A percentile compares a stretch with the other conserved stretches of the same genome.
Evolutionary conservation across 83 land plant species (phyloP).

Genomic region (Thuja plicata): DNA sequence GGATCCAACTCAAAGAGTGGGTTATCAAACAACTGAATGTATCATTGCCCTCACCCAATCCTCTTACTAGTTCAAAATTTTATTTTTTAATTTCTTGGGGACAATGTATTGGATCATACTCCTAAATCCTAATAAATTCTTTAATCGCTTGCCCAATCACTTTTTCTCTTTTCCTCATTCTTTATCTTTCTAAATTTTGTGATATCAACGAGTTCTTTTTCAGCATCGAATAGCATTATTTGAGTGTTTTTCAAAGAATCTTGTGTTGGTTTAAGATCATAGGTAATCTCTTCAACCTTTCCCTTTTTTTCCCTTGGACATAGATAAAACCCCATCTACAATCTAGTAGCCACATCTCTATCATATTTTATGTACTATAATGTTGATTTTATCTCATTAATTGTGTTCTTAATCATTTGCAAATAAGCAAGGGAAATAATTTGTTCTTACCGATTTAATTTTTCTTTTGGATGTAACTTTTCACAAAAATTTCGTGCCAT

Average conservation of each 20-base stretch:
- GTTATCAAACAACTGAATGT: no score
- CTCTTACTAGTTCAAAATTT: no score
- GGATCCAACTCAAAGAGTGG: no score
- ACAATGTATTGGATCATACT: neutral
- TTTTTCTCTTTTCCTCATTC: neutral
- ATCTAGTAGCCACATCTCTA: neutral
- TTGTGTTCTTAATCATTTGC: no score
- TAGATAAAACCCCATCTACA: neutral
- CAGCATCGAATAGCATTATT: neutral
- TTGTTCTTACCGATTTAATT: no score
- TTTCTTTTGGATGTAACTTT: no score
- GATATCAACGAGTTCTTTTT: neutral
- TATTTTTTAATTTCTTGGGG: neutral
- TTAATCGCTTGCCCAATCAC: neutral
- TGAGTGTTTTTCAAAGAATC: neutral
- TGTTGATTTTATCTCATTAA: no score
- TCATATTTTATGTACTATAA: neutral
- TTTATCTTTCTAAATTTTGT: neutral
- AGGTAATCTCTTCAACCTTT: neutral
- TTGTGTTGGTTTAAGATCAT: neutral
- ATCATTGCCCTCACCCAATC: no score
- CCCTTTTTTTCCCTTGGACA: neutral
- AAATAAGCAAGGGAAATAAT: no score
- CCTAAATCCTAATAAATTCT: neutral
- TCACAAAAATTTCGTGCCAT: no score